Percentiles rank a stretch among this genome's conserved stretches.
Conservation (phyloP, 177 flowering plant species). For the Tripterygium wilfordii region DNA sequence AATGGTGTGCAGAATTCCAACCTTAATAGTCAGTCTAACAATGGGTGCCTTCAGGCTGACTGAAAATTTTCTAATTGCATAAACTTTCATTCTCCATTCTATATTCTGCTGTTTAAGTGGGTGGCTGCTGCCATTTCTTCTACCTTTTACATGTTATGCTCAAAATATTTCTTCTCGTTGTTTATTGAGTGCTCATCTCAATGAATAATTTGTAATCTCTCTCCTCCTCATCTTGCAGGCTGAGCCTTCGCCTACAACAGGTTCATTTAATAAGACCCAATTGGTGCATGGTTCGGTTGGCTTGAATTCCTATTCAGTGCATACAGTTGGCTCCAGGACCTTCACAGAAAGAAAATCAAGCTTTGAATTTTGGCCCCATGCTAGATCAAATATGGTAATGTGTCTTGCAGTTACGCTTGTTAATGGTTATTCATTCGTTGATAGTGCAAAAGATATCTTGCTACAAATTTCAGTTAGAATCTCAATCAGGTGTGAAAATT, state of each 20-base stretch:
- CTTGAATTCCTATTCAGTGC: slow-evolving; percentile 27
- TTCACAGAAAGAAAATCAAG: slow-evolving; percentile 36
- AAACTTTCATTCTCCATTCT: no score
- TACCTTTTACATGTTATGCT: no score
- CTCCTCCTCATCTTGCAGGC: slow-evolving; percentile 45
- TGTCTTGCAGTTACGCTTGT: slow-evolving; percentile 2
- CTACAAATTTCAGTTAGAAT: no score
- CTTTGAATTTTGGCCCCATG: slow-evolving; percentile 71
- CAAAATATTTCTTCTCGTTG: no score
- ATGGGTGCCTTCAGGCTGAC: no score
- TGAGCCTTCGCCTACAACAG: slow-evolving; percentile 98
- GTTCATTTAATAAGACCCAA: slow-evolving; percentile 58
- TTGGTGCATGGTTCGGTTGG: slow-evolving; percentile 31
- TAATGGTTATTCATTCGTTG: neutral
- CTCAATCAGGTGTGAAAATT: no score
- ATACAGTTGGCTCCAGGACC: slow-evolving; percentile 23
- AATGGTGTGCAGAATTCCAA: no score
- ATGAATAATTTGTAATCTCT: slow-evolving; percentile 6
- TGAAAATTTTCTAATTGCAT: slow-evolving; percentile 2
- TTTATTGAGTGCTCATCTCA: neutral
- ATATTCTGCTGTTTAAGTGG: no score
- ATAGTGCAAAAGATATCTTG: no score
- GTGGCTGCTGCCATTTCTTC: no score
- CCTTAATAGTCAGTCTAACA: no score
- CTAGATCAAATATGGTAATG: slow-evolving; percentile 42